Percentiles rank a stretch among this genome's conserved stretches.
phyloP scores from a whole-genome alignment of 2,329 filamentous ascomycete genomes.

The Fusarium citri region DNA sequence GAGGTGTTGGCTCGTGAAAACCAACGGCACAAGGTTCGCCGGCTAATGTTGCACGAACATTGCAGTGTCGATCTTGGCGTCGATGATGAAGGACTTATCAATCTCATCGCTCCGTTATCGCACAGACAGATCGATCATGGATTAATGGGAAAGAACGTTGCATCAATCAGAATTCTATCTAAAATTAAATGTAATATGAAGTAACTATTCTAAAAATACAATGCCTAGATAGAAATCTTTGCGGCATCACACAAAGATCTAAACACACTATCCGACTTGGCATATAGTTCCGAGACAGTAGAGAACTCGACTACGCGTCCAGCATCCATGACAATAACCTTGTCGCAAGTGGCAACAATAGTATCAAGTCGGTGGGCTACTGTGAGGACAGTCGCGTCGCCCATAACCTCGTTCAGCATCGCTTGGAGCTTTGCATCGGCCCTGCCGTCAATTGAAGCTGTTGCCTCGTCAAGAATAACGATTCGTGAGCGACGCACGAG shows the following conservation, averaged over 20 bases:
- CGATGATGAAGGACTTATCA: background rate
- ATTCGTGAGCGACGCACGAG: slow-evolving; percentile 14
- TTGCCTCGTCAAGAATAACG: slow-evolving; percentile 29
- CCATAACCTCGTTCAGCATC: slow-evolving; percentile 25
- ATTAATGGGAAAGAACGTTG: background rate
- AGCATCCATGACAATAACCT: slow-evolving; percentile 35
- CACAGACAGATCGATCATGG: background rate
- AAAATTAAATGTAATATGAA: background rate
- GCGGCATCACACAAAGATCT: slow-evolving; percentile 26
- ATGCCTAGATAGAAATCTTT: slow-evolving; percentile 7
- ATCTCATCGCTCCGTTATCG: slow-evolving; percentile 3
- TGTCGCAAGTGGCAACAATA: slow-evolving; percentile 36
- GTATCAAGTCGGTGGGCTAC: slow-evolving; percentile 39
- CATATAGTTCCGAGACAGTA: slow-evolving; percentile 8
- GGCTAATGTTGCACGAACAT: background rate
- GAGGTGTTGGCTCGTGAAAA: background rate
- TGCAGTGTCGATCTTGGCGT: background rate
- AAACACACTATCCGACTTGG: slow-evolving; percentile 8
- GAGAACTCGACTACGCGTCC: slow-evolving; percentile 35
- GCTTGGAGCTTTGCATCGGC: slow-evolving; percentile 23
- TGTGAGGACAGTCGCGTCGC: slow-evolving; percentile 33
- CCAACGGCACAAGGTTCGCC: background rate
- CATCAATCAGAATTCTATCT: background rate
- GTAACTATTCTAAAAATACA: background rate
- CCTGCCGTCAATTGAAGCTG: slow-evolving; percentile 22